Evolutionary conservation across 805 yeast species (phyloP).

Genomic region (Kodamaea laetipori): DNA sequence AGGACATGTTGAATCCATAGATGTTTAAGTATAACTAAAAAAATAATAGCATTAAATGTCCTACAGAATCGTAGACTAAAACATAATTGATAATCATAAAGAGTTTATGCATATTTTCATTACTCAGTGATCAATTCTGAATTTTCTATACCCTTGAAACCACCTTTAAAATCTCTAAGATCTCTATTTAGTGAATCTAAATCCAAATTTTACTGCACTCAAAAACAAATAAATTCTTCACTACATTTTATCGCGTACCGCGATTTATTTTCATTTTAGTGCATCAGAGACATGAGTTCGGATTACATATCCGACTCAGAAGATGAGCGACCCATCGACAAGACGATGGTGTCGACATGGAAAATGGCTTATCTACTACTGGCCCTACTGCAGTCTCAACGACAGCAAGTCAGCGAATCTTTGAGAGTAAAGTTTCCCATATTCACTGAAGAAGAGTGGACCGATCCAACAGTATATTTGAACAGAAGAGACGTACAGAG

Average conservation of each 20-base stretch:
- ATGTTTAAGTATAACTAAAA: no score
- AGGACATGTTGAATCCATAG: no score
- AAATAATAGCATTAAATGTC: no score
- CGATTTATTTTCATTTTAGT: background rate
- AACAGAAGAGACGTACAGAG: background rate
- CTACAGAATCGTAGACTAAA: no score
- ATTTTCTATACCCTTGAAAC: no score
- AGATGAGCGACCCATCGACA: constrained; percentile 20
- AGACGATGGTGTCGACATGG: constrained; percentile 14
- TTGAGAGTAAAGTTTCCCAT: constrained; percentile 5
- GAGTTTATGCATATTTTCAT: no score
- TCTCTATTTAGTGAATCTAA: no score
- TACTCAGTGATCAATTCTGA: no score
- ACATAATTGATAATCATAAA: no score
- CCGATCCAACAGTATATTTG: constrained; percentile 10
- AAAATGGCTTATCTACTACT: constrained; percentile 4
- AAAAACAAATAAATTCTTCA: no score
- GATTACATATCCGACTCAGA: constrained; percentile 35
- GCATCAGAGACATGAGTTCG: constrained; percentile 1
- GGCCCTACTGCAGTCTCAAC: constrained; percentile 7
- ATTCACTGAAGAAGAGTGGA: constrained; percentile 11
- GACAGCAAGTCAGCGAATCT: constrained; percentile 4
- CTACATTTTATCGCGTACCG: background rate
- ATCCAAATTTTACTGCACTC: no score
- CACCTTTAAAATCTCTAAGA: no score